A percentile compares a stretch with the other conserved stretches of the same genome.
phyloP scores from a whole-genome alignment of 805 yeast species.

The Grigorovia transvaalensis region DNA sequence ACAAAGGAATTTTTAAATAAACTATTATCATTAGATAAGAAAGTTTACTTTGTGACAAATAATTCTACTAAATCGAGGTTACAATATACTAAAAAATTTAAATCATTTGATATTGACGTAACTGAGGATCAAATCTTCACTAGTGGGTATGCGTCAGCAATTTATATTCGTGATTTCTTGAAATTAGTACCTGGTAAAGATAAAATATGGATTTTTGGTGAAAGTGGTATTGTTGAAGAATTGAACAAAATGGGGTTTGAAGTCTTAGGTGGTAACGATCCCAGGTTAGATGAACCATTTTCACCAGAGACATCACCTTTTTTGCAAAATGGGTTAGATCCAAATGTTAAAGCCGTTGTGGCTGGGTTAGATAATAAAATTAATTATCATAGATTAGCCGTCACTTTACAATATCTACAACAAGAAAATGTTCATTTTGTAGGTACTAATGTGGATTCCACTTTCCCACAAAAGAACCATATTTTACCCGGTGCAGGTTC shows the following conservation, averaged over 20 bases:
- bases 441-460: conserved; percentile 92
- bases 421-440: conserved; percentile 54
- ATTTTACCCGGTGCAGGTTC: conserved; percentile 95
- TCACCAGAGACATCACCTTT: conserved; percentile 46
- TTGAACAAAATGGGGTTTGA: conserved; percentile 61
- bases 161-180: conserved; percentile 68
- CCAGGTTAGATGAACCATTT: conserved; percentile 42
- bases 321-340: conserved; percentile 43
- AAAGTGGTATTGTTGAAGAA: conserved; percentile 75
- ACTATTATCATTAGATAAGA: conserved; percentile 45
- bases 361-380: conserved; percentile 74
- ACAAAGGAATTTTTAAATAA: conserved; percentile 65
- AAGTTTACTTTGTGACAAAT: conserved; percentile 83
- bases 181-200: conserved; percentile 57
- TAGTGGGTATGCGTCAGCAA: conserved; percentile 83
- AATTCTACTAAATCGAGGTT: conserved; percentile 85
- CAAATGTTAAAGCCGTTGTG: conserved; percentile 73
- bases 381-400: conserved; percentile 73
- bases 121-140: conserved; percentile 70
- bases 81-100: conserved; percentile 68
- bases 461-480: conserved; percentile 81
- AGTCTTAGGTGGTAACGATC: conserved; percentile 78
- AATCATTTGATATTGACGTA: conserved; percentile 38
- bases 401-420: conserved; percentile 69
- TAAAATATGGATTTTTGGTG: conserved; percentile 87